Conservation (phyloP, 768 basidiomycete species). For the Auricularia auricula-judae region DNA sequence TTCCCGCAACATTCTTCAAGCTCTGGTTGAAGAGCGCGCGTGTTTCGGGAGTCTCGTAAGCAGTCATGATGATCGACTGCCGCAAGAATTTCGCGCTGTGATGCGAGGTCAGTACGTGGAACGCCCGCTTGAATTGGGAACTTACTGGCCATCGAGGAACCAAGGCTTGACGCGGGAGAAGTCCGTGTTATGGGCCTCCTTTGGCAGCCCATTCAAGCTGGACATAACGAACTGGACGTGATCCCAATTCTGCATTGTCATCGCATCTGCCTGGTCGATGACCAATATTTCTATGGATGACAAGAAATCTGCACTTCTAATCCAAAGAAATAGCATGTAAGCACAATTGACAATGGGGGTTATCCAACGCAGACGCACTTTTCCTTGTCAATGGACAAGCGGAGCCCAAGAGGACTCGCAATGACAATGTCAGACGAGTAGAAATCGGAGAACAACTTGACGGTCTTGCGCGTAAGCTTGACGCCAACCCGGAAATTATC, state of each 20-base stretch:
- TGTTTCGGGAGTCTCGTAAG: conserved; percentile 83
- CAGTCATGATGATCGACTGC: conserved; percentile 79
- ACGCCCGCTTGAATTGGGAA: conserved; percentile 3
- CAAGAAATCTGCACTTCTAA: conserved; percentile 78
- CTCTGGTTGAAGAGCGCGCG: conserved; percentile 65
- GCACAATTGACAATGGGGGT: not conserved
- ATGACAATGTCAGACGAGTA: conserved; percentile 86
- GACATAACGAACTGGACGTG: conserved; percentile 87
- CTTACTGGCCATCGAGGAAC: conserved; percentile 93
- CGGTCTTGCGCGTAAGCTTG: conserved; percentile 84
- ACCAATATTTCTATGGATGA: conserved; percentile 86
- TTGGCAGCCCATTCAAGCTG: conserved; percentile 79
- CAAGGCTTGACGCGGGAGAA: conserved; percentile 97
- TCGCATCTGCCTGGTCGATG: conserved; percentile 86
- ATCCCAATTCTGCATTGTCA: conserved; percentile 99
- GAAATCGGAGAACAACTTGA: conserved; percentile 86
- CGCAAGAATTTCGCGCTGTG: conserved; percentile 72
- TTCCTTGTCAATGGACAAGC: conserved; percentile 90
- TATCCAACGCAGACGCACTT: conserved; percentile 42
- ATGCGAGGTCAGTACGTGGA: conserved; percentile 1
- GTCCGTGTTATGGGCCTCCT: conserved; percentile 87
- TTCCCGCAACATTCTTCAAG: conserved; percentile 79
- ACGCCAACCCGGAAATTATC: conserved; percentile 89
- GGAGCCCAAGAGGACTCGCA: conserved; percentile 85
- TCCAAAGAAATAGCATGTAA: not conserved